These are phyloP conservation scores for Solanum stenotomum DNA, from an alignment of 257 asterid genomes.

Conservation along the genomic window DNA sequence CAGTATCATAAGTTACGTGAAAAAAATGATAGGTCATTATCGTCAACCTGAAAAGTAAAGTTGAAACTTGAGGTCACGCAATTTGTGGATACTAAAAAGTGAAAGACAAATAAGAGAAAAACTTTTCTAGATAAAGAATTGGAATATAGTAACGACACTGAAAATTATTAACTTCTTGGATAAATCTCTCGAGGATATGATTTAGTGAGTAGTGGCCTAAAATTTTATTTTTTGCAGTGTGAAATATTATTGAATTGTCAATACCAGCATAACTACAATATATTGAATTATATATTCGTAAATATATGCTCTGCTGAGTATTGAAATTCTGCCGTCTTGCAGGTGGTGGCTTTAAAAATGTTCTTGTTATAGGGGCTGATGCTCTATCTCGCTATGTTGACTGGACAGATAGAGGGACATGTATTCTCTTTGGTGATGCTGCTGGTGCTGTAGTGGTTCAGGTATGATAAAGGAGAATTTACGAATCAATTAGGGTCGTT, in stretches of 20 bases:
- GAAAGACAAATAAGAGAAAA: neutral
- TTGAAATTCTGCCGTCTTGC: slow-evolving; percentile 5
- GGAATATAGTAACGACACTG: neutral
- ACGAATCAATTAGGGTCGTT: neutral
- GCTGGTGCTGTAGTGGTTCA: slow-evolving; percentile 92
- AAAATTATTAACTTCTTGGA: neutral
- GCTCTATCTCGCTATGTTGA: slow-evolving; percentile 89
- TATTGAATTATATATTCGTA: neutral
- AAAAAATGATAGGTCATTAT: neutral
- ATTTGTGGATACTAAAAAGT: neutral
- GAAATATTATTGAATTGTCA: neutral
- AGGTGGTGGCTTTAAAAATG: slow-evolving; percentile 94
- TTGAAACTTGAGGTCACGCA: neutral
- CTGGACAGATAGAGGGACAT: slow-evolving; percentile 95
- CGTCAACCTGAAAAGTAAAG: neutral
- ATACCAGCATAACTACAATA: neutral
- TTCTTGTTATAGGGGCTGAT: slow-evolving; percentile 95
- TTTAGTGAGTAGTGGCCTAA: neutral
- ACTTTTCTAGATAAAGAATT: neutral
- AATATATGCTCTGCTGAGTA: neutral
- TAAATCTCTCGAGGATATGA: neutral
- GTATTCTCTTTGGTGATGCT: slow-evolving; percentile 96
- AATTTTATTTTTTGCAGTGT: neutral
- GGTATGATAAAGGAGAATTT: slow-evolving; percentile 21
- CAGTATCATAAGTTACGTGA: neutral